phyloP scores from a whole-genome alignment of 1,139 yeast genomes.

The Yamadazyma siamensis region DNA sequence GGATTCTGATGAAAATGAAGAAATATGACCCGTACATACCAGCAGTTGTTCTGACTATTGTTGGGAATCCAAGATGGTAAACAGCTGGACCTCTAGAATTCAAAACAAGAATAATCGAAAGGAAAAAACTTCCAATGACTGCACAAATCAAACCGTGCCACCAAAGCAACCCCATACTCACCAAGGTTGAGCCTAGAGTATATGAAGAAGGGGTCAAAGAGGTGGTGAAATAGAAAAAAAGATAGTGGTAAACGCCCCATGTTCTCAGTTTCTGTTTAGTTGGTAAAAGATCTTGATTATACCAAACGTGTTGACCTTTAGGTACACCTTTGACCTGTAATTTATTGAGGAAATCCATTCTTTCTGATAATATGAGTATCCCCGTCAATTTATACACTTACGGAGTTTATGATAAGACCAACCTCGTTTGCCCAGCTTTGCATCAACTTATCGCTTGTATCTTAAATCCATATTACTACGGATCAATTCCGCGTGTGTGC shows the following conservation, averaged over 20 bases:
- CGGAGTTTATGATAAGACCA: no score
- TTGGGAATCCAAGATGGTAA: conserved; percentile 11
- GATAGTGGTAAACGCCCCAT: conserved; percentile 9
- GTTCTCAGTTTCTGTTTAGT: conserved; percentile 7
- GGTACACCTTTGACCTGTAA: conserved; percentile 7
- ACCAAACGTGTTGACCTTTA: conserved; percentile 8
- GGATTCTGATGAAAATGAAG: conserved; percentile 10
- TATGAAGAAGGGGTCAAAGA: conserved; percentile 11
- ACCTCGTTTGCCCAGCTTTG: no score
- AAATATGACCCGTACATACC: conserved; percentile 12
- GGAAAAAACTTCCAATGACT: conserved; percentile 10
- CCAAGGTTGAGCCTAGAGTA: conserved; percentile 10
- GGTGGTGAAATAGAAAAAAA: conserved; percentile 12
- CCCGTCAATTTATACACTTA: conserved; percentile 13
- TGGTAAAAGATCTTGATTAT: conserved; percentile 11
- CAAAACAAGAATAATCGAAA: conserved; percentile 8
- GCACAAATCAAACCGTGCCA: conserved; percentile 12
- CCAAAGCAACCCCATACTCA: conserved; percentile 9
- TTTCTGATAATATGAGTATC: no score
- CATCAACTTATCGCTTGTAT: no score
- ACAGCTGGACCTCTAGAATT: conserved; percentile 11
- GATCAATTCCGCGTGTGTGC: no score
- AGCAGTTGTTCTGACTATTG: conserved; percentile 9
- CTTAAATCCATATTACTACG: no score
- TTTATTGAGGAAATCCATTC: neutral